These are phyloP conservation scores for Iberis amara DNA, from an alignment of 441 rosid species.

Conservation along the genomic window DNA sequence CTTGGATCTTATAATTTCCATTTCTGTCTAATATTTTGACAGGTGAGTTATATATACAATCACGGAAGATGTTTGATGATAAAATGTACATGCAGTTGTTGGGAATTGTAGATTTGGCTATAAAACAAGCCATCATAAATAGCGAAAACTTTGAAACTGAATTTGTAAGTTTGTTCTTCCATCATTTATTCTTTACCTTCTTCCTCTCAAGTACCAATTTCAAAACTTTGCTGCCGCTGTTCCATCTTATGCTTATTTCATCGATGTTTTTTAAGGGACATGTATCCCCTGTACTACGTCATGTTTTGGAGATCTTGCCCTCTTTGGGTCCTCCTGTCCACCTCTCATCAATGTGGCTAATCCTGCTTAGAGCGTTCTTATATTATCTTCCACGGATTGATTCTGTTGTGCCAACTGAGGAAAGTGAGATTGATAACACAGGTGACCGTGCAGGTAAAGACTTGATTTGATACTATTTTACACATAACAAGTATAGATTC, in stretches of 20 bases:
- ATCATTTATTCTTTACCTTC: conserved; percentile 1
- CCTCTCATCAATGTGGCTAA: conserved; percentile 83
- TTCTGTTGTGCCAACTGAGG: conserved; percentile 41
- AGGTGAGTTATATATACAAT: conserved; percentile 89
- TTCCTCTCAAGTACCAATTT: conserved; percentile 14
- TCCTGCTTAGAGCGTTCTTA: conserved; percentile 65
- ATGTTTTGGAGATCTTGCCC: conserved; percentile 77
- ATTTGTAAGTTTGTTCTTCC: conserved; percentile 49
- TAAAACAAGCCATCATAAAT: conserved; percentile 50
- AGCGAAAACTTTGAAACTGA: conserved; percentile 70
- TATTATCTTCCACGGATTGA: conserved; percentile 74
- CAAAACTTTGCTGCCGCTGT: conserved; percentile 13
- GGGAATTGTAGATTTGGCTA: conserved; percentile 62
- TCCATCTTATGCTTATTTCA: conserved; percentile 15
- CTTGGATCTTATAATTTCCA: conserved; percentile 24
- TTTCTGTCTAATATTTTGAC: conserved; percentile 31
- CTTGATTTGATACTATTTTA: conserved; percentile 21
- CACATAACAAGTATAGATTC: conserved; percentile 20
- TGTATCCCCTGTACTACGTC: conserved; percentile 73
- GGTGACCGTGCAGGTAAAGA: conserved; percentile 45
- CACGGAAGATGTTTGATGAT: conserved; percentile 79
- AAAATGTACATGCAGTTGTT: conserved; percentile 72
- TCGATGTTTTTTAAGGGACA: conserved; percentile 51
- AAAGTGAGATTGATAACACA: conserved; percentile 44
- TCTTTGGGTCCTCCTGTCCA: conserved; percentile 65